Evolutionary conservation across 2,329 filamentous ascomycete genomes (phyloP), one percentile per base, ranked within the genome.

Genomic region (Arthroderma sp.): DNA sequence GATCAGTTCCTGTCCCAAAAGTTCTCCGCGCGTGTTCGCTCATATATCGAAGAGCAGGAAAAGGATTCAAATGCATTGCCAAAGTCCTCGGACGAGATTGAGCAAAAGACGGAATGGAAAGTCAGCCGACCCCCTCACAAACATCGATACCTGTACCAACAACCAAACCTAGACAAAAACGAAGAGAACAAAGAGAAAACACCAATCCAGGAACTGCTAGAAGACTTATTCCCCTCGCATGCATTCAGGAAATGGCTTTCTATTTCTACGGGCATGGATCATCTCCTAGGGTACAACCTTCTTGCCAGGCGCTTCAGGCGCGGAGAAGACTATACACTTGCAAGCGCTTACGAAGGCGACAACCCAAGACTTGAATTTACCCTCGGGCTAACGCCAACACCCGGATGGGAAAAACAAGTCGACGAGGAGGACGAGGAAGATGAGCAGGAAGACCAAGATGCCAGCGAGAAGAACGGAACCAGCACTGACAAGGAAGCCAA

Each of bases 71-170:
- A 75, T 4, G 68, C 70, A 4, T 53, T 61, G 2, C 58, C 61
- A 10, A 50, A 53, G 6, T 57, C 61, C 10, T 77, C 73, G 38
- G 57, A 63, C 0, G 71, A 74, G 46, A 78, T 83, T 48, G 76
- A 81, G 56, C 70, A 70, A 38, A 66, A 66, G 50, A 75, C 69
- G 36, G 65, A 67, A 0, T 91, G 85, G 84, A 77, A 73, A 49
- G 82, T 93, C 6, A 85, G 91, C 5, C 75, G 78, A 30, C 91
- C 91, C 34, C 91, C 91, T 0, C 88, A 98, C 68, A 98, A 98
- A 68, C 87, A 95, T 59, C 84, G 88, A 9, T 98, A 83, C 62
- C 71, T 94, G 2, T 98, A 91, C 64, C 75, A 85, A 48, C 79
- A 86, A 53, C 62, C 67, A 29, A 50, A 53, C 8, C 41, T 48